phyloP scores from a whole-genome alignment of 768 basidiomycete genomes.

The Trametes coccinea region DNA sequence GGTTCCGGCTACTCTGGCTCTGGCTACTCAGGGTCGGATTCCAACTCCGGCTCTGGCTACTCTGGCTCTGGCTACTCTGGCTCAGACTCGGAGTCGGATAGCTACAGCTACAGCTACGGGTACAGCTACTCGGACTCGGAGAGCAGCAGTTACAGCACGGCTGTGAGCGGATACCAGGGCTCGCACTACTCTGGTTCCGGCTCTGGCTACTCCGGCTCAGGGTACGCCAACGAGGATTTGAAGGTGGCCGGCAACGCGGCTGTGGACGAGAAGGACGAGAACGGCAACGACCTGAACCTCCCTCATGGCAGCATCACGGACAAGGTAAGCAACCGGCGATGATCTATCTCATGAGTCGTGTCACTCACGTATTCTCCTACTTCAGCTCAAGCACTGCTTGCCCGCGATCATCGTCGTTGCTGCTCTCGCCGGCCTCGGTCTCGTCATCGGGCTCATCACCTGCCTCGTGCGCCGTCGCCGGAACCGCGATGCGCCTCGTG shows the following conservation, averaged over 20 bases:
- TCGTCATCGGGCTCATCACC: slow-evolving; percentile 13
- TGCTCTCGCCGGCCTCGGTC: slow-evolving; percentile 9
- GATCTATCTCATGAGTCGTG: no score
- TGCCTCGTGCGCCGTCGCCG: slow-evolving; percentile 14
- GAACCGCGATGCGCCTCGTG: not conserved
- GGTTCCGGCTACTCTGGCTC: not conserved
- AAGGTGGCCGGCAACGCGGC: slow-evolving; percentile 12
- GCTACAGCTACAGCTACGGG: no score
- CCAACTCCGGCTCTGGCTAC: not conserved
- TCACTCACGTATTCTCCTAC: not conserved
- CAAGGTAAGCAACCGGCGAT: not conserved
- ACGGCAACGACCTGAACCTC: slow-evolving; percentile 15
- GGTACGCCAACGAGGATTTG: not conserved
- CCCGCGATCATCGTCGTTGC: slow-evolving; percentile 21
- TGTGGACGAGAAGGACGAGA: slow-evolving; percentile 10
- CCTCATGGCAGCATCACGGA: slow-evolving; percentile 9
- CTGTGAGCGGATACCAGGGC: no score
- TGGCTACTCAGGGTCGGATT: not conserved
- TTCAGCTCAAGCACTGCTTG: slow-evolving; percentile 12
- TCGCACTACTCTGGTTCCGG: not conserved
- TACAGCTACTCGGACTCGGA: no score
- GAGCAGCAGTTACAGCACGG: no score
- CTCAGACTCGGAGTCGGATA: not conserved
- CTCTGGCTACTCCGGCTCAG: slow-evolving; percentile 1
- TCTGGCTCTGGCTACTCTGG: not conserved